These are phyloP conservation scores for Verticillium klebahnii DNA, from an alignment of 2,329 filamentous ascomycete species.

Conservation along the genomic window DNA sequence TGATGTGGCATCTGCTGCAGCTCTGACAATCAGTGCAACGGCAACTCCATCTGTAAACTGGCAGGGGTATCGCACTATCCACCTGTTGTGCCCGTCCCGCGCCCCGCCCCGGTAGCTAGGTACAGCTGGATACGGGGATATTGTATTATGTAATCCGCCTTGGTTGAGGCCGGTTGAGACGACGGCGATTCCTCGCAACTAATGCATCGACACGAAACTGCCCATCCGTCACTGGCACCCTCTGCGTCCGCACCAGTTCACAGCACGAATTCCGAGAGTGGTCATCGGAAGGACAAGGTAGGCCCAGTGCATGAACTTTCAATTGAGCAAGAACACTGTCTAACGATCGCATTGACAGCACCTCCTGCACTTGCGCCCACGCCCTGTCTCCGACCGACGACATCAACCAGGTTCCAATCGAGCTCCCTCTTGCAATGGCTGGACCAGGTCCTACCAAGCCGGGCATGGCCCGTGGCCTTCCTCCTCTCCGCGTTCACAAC, in stretches of 20 bases:
- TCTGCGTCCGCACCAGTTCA: background rate
- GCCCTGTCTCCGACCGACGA: background rate
- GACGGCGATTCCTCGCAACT: background rate
- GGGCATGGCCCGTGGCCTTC: constrained; percentile 1
- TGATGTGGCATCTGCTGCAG: background rate
- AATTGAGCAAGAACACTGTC: background rate
- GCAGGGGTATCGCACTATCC: too few relatives aligned
- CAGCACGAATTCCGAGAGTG: background rate
- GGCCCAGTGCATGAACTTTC: background rate
- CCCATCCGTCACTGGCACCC: background rate
- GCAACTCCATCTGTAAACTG: background rate
- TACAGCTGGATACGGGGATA: too few relatives aligned
- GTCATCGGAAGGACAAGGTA: background rate
- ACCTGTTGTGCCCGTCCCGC: too few relatives aligned
- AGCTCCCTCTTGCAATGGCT: constrained; percentile 12
- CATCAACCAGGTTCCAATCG: constrained; percentile 1
- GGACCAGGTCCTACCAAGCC: constrained; percentile 19
- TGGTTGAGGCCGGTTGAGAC: background rate
- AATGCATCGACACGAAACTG: background rate
- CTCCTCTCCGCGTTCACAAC: constrained; percentile 59
- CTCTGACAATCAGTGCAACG: background rate
- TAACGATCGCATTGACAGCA: background rate
- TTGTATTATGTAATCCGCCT: background rate
- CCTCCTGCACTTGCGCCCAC: background rate
- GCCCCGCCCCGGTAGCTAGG: too few relatives aligned